Evolutionary conservation across 2,329 filamentous ascomycete species (phyloP).

Genomic region (Annulohypoxylon truncatum): DNA sequence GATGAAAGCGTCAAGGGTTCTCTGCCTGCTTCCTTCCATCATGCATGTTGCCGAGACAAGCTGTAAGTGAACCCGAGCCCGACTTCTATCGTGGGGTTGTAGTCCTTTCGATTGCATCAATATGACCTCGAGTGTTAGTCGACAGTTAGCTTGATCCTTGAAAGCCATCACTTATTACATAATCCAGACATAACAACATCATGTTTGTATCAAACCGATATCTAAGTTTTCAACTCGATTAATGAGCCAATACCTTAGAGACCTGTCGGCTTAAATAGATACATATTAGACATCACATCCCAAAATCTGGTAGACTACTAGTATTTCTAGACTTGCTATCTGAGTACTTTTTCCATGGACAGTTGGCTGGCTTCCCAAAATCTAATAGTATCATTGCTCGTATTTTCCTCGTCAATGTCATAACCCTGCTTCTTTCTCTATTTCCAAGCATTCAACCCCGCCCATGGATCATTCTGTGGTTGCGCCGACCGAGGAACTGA

Average conservation of each 20-base stretch:
- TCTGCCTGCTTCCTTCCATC: conserved; percentile 15
- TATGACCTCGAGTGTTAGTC: not conserved
- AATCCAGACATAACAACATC: not conserved
- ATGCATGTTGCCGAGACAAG: conserved; percentile 30
- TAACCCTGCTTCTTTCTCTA: conserved; percentile 44
- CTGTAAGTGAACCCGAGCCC: not conserved
- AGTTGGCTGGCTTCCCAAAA: conserved; percentile 17
- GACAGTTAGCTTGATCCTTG: not conserved
- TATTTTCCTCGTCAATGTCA: conserved; percentile 25
- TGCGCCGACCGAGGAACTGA: conserved; percentile 51
- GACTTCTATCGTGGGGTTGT: not conserved
- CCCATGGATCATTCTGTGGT: conserved; percentile 62
- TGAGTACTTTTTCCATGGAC: conserved; percentile 9
- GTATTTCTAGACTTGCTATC: conserved; percentile 19
- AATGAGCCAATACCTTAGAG: not conserved
- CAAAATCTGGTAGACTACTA: not conserved
- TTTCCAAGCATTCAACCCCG: conserved; percentile 65
- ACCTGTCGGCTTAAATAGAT: conserved; percentile 23
- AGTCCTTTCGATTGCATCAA: not conserved
- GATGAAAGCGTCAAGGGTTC: not conserved
- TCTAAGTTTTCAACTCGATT: not conserved
- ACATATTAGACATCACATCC: conserved; percentile 18
- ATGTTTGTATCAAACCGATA: conserved; percentile 5
- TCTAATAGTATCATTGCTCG: conserved; percentile 15
- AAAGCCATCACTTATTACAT: not conserved